Percentiles rank a stretch among this genome's conserved stretches.
phyloP scores from a whole-genome alignment of 2,329 filamentous ascomycete species.

The Ophiostoma ulmi region DNA sequence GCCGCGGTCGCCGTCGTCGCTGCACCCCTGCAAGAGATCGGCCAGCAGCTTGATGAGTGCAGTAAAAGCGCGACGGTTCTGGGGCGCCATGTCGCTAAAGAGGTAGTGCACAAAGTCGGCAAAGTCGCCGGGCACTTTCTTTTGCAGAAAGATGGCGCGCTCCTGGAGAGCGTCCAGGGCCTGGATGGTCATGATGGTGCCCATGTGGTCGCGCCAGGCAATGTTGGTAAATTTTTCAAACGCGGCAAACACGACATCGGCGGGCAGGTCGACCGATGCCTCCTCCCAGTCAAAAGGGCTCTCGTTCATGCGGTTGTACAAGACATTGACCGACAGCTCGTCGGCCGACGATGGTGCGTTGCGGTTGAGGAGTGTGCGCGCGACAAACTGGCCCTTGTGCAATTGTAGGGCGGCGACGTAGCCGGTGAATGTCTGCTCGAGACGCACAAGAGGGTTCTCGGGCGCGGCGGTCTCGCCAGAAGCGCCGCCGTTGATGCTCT shows the following conservation, averaged over 20 bases:
- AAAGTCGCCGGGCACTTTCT: constrained; percentile 65
- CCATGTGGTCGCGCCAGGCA: constrained; percentile 85
- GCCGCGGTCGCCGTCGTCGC: constrained; percentile 85
- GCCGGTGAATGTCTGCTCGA: constrained; percentile 81
- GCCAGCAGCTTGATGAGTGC: constrained; percentile 79
- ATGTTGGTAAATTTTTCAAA: constrained; percentile 90
- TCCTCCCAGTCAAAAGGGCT: constrained; percentile 71
- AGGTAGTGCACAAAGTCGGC: constrained; percentile 62
- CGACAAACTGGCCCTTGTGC: constrained; percentile 81
- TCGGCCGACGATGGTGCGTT: constrained; percentile 52
- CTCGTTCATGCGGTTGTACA: constrained; percentile 85
- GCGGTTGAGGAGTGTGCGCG: constrained; percentile 67
- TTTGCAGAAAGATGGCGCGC: constrained; percentile 45
- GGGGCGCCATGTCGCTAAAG: constrained; percentile 62
- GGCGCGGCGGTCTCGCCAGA: constrained; percentile 49
- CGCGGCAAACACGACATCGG: constrained; percentile 82
- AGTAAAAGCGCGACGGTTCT: constrained; percentile 71
- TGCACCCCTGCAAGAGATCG: constrained; percentile 81
- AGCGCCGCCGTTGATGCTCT: constrained; percentile 38
- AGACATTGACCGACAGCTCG: constrained; percentile 75
- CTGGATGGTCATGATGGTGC: constrained; percentile 69
- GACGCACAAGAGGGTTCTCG: constrained; percentile 62
- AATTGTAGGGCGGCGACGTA: constrained; percentile 78
- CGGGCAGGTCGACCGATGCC: constrained; percentile 65
- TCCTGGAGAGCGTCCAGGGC: constrained; percentile 70